Evolutionary conservation across 1,284 basidiomycete species (phyloP).

Genomic region (Sparassis latifolia): DNA sequence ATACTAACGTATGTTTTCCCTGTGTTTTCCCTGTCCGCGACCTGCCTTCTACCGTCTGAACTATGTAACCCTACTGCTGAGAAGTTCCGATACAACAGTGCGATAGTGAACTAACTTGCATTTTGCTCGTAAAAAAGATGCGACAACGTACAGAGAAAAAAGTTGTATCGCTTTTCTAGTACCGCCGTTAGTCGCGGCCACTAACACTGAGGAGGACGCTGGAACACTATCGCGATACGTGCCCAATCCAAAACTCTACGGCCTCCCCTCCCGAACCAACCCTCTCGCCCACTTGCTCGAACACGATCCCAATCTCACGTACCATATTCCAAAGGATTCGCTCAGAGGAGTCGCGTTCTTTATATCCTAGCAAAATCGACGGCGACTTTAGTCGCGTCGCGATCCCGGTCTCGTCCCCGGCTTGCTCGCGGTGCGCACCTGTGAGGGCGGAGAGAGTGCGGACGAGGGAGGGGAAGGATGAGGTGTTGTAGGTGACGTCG

Average conservation of each 20-base stretch:
- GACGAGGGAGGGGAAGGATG: slow-evolving; percentile 69
- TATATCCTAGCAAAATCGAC: slow-evolving; percentile 70
- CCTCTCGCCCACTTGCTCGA: slow-evolving; percentile 48
- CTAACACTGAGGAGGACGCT: too few species aligned
- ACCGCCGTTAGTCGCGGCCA: too few species aligned
- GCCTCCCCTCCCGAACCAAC: slow-evolving; percentile 49
- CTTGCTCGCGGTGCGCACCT: slow-evolving; percentile 11
- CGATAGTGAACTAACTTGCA: too few species aligned
- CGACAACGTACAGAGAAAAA: too few species aligned
- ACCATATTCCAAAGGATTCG: slow-evolving; percentile 59
- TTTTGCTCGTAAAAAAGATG: too few species aligned
- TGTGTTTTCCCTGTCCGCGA: too few species aligned
- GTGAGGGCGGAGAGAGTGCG: slow-evolving; percentile 46
- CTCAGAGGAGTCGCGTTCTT: slow-evolving; percentile 73
- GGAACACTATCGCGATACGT: background rate
- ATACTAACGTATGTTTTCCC: too few species aligned
- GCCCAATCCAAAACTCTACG: slow-evolving; percentile 69
- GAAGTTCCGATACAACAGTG: too few species aligned
- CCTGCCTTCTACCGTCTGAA: too few species aligned
- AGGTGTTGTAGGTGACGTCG: slow-evolving; percentile 85
- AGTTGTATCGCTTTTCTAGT: too few species aligned
- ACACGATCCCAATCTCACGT: slow-evolving; percentile 41
- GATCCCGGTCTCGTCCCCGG: background rate
- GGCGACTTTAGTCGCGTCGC: slow-evolving; percentile 27
- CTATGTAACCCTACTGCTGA: too few species aligned